A percentile compares a stretch with the other conserved stretches of the same genome.
These are phyloP conservation scores for Botrytis cinerea DNA, from an alignment of 2,329 filamentous ascomycete genomes.

Conservation along the genomic window DNA sequence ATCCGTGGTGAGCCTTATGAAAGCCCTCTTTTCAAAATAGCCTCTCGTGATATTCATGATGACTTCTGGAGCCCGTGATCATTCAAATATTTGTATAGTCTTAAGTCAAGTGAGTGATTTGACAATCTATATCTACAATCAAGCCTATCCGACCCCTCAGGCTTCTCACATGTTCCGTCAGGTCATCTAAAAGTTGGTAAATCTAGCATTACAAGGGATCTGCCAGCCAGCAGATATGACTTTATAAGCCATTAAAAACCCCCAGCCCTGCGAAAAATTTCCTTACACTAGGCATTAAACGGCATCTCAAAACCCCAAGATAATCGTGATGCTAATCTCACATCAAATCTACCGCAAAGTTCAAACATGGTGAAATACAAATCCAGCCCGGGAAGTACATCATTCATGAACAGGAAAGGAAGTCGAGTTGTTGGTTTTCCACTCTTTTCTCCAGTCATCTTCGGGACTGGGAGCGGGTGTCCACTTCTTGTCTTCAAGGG, in stretches of 20 bases:
- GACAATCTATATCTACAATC: neutral
- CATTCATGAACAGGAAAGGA: neutral
- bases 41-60: too few species aligned
- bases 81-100: fast-evolving
- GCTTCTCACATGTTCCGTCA: too few species aligned
- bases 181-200: too few species aligned
- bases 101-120: neutral
- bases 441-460: neutral
- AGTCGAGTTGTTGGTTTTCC: neutral
- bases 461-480: neutral
- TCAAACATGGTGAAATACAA: neutral
- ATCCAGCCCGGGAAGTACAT: fast-evolving
- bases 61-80: neutral
- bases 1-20: fast-evolving
- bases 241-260: too few species aligned
- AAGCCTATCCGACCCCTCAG: fast-evolving
- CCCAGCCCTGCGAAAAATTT: neutral
- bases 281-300: neutral
- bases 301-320: neutral
- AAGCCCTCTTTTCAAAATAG: neutral
- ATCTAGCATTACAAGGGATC: too few species aligned
- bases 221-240: neutral
- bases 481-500: fast-evolving
- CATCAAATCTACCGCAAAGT: neutral
- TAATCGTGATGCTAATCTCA: neutral